phyloP scores from a whole-genome alignment of 2,329 filamentous ascomycete species.

The Clathrospora elynae region DNA sequence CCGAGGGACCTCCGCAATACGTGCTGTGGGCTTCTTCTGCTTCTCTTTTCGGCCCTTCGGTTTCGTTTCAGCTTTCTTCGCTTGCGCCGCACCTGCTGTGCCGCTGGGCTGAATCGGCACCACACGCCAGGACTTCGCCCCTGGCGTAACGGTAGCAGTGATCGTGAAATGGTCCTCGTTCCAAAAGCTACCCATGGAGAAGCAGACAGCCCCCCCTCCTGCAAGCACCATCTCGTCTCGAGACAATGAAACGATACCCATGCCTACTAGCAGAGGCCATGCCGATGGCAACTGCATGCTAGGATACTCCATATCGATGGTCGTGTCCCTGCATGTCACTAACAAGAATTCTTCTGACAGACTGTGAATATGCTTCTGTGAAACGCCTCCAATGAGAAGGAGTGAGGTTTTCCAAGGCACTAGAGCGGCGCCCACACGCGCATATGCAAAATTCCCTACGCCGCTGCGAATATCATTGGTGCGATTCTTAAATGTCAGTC shows the following conservation, averaged over 20 bases:
- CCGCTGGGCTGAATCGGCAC: conserved; percentile 15
- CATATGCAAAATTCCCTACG: conserved; percentile 35
- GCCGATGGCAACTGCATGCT: conserved; percentile 39
- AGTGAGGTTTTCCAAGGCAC: conserved; percentile 53
- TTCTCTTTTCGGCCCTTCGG: conserved; percentile 21
- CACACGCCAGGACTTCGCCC: conserved; percentile 25
- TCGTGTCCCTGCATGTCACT: conserved; percentile 26
- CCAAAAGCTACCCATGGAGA: conserved; percentile 89
- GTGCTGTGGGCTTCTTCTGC: conserved; percentile 19
- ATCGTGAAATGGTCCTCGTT: conserved; percentile 54
- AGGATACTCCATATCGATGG: conserved; percentile 27
- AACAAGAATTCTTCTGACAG: conserved; percentile 37
- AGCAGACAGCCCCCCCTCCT: conserved; percentile 85
- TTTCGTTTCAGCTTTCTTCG: conserved; percentile 9
- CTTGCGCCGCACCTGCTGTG: conserved; percentile 16
- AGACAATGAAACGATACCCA: conserved; percentile 59
- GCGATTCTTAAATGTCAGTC: conserved; percentile 36
- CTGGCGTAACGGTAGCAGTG: conserved; percentile 18
- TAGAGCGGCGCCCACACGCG: conserved; percentile 59
- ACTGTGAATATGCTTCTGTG: conserved; percentile 33
- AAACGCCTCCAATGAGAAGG: conserved; percentile 60
- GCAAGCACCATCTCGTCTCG: conserved; percentile 63
- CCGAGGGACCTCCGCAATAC: conserved; percentile 54
- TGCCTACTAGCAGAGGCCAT: conserved; percentile 74
- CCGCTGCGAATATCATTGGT: conserved; percentile 30